Evolutionary conservation across 148 eudicot species (phyloP), one percentile per base, ranked within the genome.

Genomic region (Chenopodium album): DNA sequence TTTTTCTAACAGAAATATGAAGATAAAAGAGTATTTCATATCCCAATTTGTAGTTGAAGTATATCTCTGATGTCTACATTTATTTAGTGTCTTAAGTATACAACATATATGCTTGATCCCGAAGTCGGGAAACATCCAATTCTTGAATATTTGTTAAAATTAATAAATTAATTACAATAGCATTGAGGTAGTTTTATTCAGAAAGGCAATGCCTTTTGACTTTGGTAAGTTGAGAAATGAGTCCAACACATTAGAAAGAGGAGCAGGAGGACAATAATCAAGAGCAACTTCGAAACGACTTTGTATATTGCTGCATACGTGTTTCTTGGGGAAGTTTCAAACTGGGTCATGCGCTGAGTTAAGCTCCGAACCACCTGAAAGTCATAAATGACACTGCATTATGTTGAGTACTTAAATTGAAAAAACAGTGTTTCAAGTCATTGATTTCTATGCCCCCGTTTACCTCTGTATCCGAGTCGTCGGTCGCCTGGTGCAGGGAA

Each of bases 321-420:
- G 73, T 46, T 78, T 50, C 82, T 52, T 29, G 87, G 81, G 64
- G 82, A 17, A 48, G 9, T 19, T 78, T 67, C 64, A 56, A 68
- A 66, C 75, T 54, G 47, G 26, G 50, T 46, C 29, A 23, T 31
- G 50, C 6, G 22, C 50, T 52, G 59, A 74, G 47, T 88, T 87
- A 91, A 80, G 89, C 86, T 82, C 94, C 93, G 65, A 91, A 89
- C 90, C 89, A 88, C 90, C 97, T 91, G 85, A 37, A 87, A 34
- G 63, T 60, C 26, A 50, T 77, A 73, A 28, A 73, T 70, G 52
- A 75, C 64, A 76, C 8, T 76, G n/a, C 13, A 17, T 85, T 64
- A 77, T 85, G 71, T 78, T 65, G 28, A 67, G 50, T 29, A 52
- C 26, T 50, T 52, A 63, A 29, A 48, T 17, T 12, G 56, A 67